Conservation (phyloP, 2,329 filamentous ascomycete species). For the Fonsecaea nubica region DNA sequence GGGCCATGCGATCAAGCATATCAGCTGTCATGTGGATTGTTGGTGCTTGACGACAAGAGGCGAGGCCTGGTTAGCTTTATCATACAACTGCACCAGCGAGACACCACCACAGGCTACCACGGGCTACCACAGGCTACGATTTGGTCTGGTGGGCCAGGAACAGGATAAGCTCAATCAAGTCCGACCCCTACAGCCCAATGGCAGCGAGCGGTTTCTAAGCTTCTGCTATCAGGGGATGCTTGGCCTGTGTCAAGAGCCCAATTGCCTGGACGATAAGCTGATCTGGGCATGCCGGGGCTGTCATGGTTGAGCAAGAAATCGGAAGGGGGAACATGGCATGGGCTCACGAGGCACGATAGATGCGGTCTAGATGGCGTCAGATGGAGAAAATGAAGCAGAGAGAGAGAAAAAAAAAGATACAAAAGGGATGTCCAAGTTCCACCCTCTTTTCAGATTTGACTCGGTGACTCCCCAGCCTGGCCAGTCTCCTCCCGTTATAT, state of each 20-base stretch:
- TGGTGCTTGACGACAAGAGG: conserved; percentile 16
- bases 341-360: conserved; percentile 11
- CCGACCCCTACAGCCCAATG: conserved; percentile 5
- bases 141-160: conserved; percentile 21
- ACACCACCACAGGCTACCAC: not conserved
- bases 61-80: conserved; percentile 31
- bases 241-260: conserved; percentile 23
- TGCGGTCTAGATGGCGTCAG: conserved; percentile 14
- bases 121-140: not conserved
- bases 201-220: conserved; percentile 4
- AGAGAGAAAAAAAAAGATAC: conserved; percentile 10
- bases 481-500: conserved; percentile 13
- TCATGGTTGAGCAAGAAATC: not conserved
- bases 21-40: conserved; percentile 3
- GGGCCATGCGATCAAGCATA: not conserved
- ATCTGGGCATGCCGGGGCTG: not conserved
- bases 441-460: not conserved
- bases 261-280: conserved; percentile 18
- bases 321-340: not conserved
- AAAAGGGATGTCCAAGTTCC: conserved; percentile 7
- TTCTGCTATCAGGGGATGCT: conserved; percentile 27
- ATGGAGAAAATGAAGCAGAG: not conserved
- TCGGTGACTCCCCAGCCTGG: too few relatives aligned
- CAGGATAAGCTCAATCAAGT: conserved; percentile 26
- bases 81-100: conserved; percentile 10